Conservation (phyloP, 2,329 filamentous ascomycete genomes). For the Tolypocladium tropicale region DNA sequence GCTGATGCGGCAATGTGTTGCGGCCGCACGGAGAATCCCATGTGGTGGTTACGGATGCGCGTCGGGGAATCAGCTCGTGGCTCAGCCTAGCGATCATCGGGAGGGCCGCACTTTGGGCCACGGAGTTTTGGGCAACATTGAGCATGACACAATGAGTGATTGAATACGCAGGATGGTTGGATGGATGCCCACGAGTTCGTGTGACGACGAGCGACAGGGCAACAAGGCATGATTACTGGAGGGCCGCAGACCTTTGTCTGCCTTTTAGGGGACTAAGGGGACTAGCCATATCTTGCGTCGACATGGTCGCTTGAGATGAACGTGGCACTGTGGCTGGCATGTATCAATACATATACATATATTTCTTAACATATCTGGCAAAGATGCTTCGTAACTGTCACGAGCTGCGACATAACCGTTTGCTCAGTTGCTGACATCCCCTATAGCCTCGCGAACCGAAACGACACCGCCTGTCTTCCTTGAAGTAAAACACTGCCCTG, state of each 20-base stretch:
- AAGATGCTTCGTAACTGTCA: too few species aligned
- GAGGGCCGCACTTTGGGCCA: not conserved
- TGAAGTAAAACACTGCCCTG: not conserved
- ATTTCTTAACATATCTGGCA: too few species aligned
- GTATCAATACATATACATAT: too few species aligned
- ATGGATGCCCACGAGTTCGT: not conserved
- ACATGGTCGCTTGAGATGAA: not conserved
- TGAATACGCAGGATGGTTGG: not conserved
- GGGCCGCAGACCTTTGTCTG: not conserved
- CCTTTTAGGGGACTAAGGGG: too few species aligned
- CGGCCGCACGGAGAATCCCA: not conserved
- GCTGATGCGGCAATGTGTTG: not conserved
- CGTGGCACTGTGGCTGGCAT: not conserved
- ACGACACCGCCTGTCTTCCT: not conserved
- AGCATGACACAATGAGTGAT: not conserved
- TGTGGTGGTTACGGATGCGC: not conserved
- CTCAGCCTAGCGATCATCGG: not conserved
- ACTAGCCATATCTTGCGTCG: not conserved
- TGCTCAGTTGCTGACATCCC: not conserved
- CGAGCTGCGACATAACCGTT: too few species aligned
- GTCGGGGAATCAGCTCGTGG: not conserved
- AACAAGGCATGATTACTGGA: not conserved
- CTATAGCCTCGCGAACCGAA: not conserved
- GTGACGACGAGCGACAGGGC: not conserved
- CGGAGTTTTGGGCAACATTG: not conserved